A percentile compares a stretch with the other conserved stretches of the same genome.
phyloP scores from a whole-genome alignment of 352 stramenopile genomes.

The Phytophthora agathidicida region DNA sequence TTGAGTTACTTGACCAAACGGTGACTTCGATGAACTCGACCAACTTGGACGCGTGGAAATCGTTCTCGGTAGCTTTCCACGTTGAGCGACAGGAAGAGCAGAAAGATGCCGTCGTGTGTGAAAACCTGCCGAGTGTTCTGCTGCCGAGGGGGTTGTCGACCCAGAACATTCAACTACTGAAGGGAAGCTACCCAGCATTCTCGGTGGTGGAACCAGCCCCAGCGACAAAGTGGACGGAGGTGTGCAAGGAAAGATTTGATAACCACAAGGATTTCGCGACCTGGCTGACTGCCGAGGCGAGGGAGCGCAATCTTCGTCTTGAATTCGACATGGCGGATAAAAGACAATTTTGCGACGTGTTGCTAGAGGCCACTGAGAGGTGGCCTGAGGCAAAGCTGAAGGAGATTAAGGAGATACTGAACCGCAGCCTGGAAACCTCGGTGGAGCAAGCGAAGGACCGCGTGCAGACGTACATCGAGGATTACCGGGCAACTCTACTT shows the following conservation, averaged over 20 bases:
- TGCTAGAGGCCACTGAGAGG: constrained; percentile 25
- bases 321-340: neutral
- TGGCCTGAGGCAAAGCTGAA: constrained; percentile 36
- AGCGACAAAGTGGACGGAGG: constrained; percentile 22
- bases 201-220: constrained; percentile 31
- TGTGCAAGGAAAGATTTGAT: constrained; percentile 11
- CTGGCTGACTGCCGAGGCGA: constrained; percentile 29
- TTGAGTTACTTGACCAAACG: constrained; percentile 28
- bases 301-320: constrained; percentile 21
- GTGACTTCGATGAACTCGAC: constrained; percentile 24
- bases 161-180: constrained; percentile 28
- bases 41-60: constrained; percentile 45
- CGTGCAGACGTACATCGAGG: constrained; percentile 25
- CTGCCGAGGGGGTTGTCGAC: neutral
- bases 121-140: constrained; percentile 5
- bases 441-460: constrained; percentile 29
- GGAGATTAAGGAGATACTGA: constrained; percentile 23
- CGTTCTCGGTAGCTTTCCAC: constrained; percentile 49
- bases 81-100: constrained; percentile 57
- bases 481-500: constrained; percentile 23
- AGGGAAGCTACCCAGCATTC: constrained; percentile 45
- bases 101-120: constrained; percentile 48
- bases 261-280: constrained; percentile 18
- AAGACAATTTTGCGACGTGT: neutral
- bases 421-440: constrained; percentile 19